Conservation (phyloP, 75 land plant genomes). For the Selaginella tamariscina region DNA sequence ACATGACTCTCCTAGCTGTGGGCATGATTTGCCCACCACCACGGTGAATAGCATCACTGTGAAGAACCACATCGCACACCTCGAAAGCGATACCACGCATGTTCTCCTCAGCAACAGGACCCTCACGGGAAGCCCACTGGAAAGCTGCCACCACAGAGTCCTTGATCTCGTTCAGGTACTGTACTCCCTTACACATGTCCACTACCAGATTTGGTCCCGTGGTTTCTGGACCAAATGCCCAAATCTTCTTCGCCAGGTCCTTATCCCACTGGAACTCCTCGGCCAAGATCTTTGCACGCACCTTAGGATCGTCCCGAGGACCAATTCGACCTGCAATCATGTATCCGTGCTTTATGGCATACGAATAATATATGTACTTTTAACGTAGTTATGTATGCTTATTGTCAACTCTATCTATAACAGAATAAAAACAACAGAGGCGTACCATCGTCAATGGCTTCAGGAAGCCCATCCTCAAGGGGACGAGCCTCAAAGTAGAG, state of each 20-base stretch:
- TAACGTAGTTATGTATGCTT: no score
- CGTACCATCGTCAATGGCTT: constrained; percentile 59
- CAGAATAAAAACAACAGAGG: no score
- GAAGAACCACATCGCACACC: constrained; percentile 63
- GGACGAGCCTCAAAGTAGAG: constrained; percentile 58
- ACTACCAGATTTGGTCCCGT: constrained; percentile 63
- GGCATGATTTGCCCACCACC: constrained; percentile 63
- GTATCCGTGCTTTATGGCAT: no score
- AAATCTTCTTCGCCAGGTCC: constrained; percentile 62
- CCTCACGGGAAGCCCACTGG: constrained; percentile 70
- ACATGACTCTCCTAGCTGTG: constrained; percentile 50
- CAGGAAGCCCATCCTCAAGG: constrained; percentile 50
- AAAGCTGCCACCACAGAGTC: constrained; percentile 67
- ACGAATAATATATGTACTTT: no score
- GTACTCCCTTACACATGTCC: constrained; percentile 62
- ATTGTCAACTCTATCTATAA: no score
- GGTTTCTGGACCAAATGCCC: constrained; percentile 70
- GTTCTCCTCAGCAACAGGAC: constrained; percentile 61
- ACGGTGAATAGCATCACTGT: constrained; percentile 62
- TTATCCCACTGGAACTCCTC: constrained; percentile 76
- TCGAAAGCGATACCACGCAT: constrained; percentile 56
- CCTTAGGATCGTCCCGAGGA: constrained; percentile 49
- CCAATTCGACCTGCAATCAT: no score
- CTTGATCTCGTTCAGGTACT: constrained; percentile 21
- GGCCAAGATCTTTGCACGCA: constrained; percentile 36